phyloP scores from a whole-genome alignment of 2,329 filamentous ascomycete genomes.

The Dactylellina leptospora region DNA sequence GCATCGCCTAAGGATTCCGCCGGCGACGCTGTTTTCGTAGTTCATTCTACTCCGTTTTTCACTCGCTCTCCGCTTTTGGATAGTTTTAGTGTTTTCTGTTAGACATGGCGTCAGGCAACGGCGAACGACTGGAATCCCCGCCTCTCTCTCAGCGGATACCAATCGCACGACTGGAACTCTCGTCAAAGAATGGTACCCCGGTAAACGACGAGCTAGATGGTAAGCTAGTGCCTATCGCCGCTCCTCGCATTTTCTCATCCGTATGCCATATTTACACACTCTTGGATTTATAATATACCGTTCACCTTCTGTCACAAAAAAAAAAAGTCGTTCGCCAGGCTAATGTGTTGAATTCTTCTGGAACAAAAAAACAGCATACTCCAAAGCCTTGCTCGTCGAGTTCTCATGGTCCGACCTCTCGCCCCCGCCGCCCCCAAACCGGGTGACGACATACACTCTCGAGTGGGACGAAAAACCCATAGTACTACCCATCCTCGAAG shows the following conservation, averaged over 20 bases:
- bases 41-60: too few species aligned
- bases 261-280: neutral
- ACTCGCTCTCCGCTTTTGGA: too few species aligned
- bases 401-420: constrained; percentile 52
- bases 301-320: too few species aligned
- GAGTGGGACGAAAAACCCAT: constrained; percentile 53
- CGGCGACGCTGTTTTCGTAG: too few species aligned
- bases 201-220: constrained; percentile 51
- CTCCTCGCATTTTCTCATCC: neutral
- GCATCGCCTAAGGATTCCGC: too few species aligned
- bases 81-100: neutral
- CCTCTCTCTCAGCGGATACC: constrained; percentile 52
- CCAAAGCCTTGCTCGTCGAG: constrained; percentile 50
- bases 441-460: constrained; percentile 46
- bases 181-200: constrained; percentile 44
- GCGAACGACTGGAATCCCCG: constrained; percentile 46
- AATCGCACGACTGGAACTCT: constrained; percentile 51
- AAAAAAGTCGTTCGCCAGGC: too few species aligned
- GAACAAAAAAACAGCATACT: constrained; percentile 42
- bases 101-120: constrained; percentile 40
- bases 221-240: constrained; percentile 10
- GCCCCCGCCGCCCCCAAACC: constrained; percentile 42
- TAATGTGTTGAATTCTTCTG: constrained; percentile 34
- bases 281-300: neutral
- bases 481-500: constrained; percentile 47